Evolutionary conservation across 305 asterid species (phyloP), one percentile per base, ranked within the genome.

Genomic region (Petunia hybrid): DNA sequence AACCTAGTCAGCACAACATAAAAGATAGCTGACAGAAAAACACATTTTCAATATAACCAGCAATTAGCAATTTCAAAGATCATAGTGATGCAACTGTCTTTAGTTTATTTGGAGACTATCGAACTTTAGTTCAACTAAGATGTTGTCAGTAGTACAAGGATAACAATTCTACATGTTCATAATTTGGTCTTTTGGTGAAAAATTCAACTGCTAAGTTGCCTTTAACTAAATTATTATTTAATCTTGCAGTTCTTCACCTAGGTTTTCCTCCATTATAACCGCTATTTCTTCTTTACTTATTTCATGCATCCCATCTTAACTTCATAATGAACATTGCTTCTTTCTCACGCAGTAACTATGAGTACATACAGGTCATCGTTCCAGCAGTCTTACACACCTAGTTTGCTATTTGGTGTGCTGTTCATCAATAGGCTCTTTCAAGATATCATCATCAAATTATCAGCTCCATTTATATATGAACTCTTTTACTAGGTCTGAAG

Each of bases 371-470:
- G 45, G 46, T 53, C 38, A 51, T 35, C 31, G 4, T 36, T 73
- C 46, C 78, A 36, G 63, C 78, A 51, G 63, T 73, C 35, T 9
- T 71, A 31, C 14, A 71, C 6, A 48, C 78, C 78, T 71, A 48
- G 22, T 71, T 71, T 70, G 10, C 60, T 70, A 70, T 70, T 70
- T 13, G 12, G 22, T 46, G 13, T 9, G 22, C 2, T 31, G 77
- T 31, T 71, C 78, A 48, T 35, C 35, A 71, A 71, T 36, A 48
- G 62, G 43, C 62, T 71, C 62, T 22, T 71, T 71, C 78, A 71
- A 71, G 10, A 46, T 46, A 70, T 22, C 59, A 22, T 10, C 3
- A 46, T 67, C 74, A 68, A 66, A n/a, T 63, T 10, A 4, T 65
- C 48, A 65, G 22, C n/a, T 71, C 62, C 62, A 48, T 35, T 13